Evolutionary conservation across 345 rosid species (phyloP).

Genomic region (Gynandropsis gynandra): DNA sequence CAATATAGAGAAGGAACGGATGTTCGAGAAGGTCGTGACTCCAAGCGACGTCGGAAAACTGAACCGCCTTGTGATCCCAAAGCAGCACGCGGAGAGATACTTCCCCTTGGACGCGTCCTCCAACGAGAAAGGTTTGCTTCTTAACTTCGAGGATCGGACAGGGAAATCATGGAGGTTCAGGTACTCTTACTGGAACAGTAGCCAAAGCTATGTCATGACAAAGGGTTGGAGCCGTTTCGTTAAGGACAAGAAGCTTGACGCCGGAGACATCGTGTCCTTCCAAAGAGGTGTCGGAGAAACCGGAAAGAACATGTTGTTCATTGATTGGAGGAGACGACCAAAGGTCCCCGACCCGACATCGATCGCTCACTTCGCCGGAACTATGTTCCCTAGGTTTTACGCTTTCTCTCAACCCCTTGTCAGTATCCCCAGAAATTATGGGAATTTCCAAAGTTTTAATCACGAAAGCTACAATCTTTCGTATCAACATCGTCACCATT

Average conservation of each 20-base stretch:
- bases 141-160: conserved; percentile 74
- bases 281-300: conserved; percentile 60
- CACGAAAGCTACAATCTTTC: conserved; percentile 20
- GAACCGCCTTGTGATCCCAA: conserved; percentile 72
- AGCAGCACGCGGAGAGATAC: conserved; percentile 75
- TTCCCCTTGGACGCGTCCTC: conserved; percentile 56
- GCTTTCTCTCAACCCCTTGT: conserved; percentile 34
- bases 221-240: conserved; percentile 97
- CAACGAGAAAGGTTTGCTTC: conserved; percentile 62
- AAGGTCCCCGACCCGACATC: conserved; percentile 38
- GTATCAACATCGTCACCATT: conserved; percentile 28
- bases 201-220: conserved; percentile 97
- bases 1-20: conserved; percentile 48
- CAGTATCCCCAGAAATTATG: neutral
- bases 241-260: conserved; percentile 87
- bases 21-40: conserved; percentile 81
- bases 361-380: conserved; percentile 34
- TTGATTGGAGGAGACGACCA: conserved; percentile 77
- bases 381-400: conserved; percentile 55
- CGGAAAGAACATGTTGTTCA: conserved; percentile 50
- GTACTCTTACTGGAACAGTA: conserved; percentile 93
- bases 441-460: neutral
- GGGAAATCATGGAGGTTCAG: conserved; percentile 84
- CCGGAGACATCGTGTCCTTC: conserved; percentile 88
- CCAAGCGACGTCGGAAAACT: conserved; percentile 84